These are phyloP conservation scores for Zymoseptoria passerinii DNA, from an alignment of 2,329 filamentous ascomycete species.

Conservation along the genomic window DNA sequence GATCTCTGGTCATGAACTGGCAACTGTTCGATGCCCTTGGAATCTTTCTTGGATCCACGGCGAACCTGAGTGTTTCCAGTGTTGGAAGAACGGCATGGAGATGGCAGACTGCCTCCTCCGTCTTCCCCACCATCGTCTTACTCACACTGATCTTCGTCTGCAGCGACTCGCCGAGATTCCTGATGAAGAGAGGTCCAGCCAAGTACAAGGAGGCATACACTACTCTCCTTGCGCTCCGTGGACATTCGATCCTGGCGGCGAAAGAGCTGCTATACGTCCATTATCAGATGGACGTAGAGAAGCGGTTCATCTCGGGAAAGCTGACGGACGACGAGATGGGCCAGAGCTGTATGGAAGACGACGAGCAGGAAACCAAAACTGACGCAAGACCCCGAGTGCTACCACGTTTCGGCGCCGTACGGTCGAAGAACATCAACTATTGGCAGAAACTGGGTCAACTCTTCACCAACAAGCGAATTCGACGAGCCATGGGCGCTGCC, in stretches of 20 bases:
- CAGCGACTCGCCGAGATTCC: slow-evolving; percentile 25
- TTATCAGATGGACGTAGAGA: slow-evolving; percentile 24
- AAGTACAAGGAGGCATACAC: slow-evolving; percentile 21
- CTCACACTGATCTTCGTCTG: slow-evolving; percentile 22
- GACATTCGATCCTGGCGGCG: slow-evolving; percentile 22
- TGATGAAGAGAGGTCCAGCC: slow-evolving; percentile 19
- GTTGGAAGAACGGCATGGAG: slow-evolving; percentile 22
- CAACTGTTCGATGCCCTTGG: slow-evolving; percentile 28
- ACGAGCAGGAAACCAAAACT: not conserved
- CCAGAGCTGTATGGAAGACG: slow-evolving; percentile 1
- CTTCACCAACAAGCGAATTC: slow-evolving; percentile 21
- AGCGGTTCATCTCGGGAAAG: slow-evolving; percentile 6
- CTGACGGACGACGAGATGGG: slow-evolving; percentile 1
- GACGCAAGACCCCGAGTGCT: not conserved
- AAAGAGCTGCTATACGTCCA: slow-evolving; percentile 25
- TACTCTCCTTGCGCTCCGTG: slow-evolving; percentile 17
- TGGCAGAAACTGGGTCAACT: slow-evolving; percentile 21
- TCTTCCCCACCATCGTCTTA: slow-evolving; percentile 22
- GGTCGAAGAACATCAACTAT: slow-evolving; percentile 15
- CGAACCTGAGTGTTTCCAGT: slow-evolving; percentile 20
- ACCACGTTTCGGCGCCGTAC: not conserved
- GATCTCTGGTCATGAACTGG: slow-evolving; percentile 27
- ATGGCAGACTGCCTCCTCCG: slow-evolving; percentile 23
- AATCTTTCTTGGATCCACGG: slow-evolving; percentile 24
- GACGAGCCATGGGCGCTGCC: slow-evolving; percentile 20